A percentile compares a stretch with the other conserved stretches of the same genome.
These are phyloP conservation scores for Sindora glabra DNA, from an alignment of 306 rosid genomes.

Conservation along the genomic window DNA sequence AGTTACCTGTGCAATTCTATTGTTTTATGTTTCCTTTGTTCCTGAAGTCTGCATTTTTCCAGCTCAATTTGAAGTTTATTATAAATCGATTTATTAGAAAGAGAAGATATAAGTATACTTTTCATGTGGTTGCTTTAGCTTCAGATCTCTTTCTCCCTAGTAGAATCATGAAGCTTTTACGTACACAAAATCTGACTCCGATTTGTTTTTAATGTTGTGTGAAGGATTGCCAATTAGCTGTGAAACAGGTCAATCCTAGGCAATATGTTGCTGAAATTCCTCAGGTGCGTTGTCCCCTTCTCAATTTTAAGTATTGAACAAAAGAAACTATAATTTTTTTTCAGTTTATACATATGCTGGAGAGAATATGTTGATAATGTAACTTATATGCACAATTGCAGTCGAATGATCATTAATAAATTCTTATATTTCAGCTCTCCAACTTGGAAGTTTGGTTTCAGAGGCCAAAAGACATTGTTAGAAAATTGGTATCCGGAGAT, in stretches of 20 bases:
- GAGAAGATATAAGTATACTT: neutral
- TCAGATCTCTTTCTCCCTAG: too few relatives aligned
- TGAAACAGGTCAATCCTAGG: conserved; percentile 80
- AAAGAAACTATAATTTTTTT: too few relatives aligned
- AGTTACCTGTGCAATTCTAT: too few relatives aligned
- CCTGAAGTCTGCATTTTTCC: too few relatives aligned
- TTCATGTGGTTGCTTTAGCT: too few relatives aligned
- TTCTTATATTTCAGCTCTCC: conserved; percentile 46
- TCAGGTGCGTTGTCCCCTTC: conserved; percentile 60
- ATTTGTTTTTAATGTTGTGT: neutral
- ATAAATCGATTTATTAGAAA: too few relatives aligned
- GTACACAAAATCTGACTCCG: neutral
- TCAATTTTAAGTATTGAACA: neutral
- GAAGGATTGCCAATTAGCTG: conserved; percentile 78
- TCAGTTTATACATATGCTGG: neutral
- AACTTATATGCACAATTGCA: neutral
- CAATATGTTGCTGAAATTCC: conserved; percentile 88
- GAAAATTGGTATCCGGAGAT: conserved; percentile 78
- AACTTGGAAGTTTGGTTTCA: conserved; percentile 87
- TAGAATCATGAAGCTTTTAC: neutral
- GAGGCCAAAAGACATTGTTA: conserved; percentile 78
- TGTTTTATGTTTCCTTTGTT: too few relatives aligned
- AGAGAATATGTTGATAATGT: neutral
- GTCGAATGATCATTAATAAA: neutral
- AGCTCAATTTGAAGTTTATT: too few relatives aligned